Evolutionary conservation across 306 rosid genomes (phyloP), one percentile per base, ranked within the genome.

Genomic region (Canavalia ensiformis): DNA sequence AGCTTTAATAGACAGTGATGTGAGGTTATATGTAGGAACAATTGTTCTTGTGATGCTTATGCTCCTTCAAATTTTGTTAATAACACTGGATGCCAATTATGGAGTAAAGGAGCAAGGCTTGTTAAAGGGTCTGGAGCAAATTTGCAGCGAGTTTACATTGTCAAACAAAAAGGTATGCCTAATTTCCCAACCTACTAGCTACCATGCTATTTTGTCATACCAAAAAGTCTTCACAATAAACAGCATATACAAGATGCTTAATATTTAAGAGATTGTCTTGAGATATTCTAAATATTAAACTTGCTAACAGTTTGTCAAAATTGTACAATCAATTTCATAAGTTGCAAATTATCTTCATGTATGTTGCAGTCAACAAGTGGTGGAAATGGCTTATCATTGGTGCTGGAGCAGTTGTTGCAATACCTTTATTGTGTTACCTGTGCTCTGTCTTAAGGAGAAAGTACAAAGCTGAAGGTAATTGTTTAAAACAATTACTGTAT

Each of bases 371-470:
- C 12, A 76, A 6, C 29, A 60, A 5, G 78, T 11, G 81, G 84
- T 74, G 77, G 74, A 29, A 62, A 69, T 75, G 82, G 85, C 54
- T 84, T 35, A n/a, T 75, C 42, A 35, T 10, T 75, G 78, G 65
- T 9, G 41, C 80, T 3, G 82, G 65, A 54, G 58, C 70, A 56
- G 44, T 50, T 11, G 1, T 76, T 13, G 65, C 75, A 75, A 3
- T 49, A n/a, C 47, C 47, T 46, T 25, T 30, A 7, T 28, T 76
- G 2, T 62, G 52, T 67, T 84, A 45, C 31, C 70, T 63, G 45
- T 52, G 59, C 69, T 25, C 2, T 68, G 60, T 3, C 6, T 49
- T 46, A 9, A 35, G 44, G 73, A 74, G 57, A 57, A 81, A 74
- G 58, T 58, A 65, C 39, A 73, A 65, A 70, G 46, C 34, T 7